A percentile compares a stretch with the other conserved stretches of the same genome.
Conservation (phyloP, 495 filamentous ascomycete species). For the Xanthoparmelia taractica region DNA sequence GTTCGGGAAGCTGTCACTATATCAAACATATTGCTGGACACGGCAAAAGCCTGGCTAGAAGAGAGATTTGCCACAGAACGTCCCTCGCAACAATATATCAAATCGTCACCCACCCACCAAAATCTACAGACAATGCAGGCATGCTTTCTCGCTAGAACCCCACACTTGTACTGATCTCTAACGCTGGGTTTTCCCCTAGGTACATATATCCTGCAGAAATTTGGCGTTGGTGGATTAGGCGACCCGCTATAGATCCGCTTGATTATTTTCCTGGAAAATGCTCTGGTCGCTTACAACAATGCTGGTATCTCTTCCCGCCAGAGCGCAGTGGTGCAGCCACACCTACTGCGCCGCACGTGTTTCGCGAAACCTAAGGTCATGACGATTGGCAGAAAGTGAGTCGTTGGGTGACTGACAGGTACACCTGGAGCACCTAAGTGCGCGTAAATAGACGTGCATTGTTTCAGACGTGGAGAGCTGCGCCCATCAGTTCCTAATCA, state of each 20-base stretch:
- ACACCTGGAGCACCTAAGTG: neutral
- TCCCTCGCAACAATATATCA: neutral
- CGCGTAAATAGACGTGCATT: neutral
- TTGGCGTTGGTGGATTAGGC: slow-evolving; percentile 1
- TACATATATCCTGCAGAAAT: neutral
- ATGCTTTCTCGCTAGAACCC: neutral
- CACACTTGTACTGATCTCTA: neutral
- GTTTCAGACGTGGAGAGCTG: neutral
- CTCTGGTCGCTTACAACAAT: neutral
- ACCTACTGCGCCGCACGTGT: neutral
- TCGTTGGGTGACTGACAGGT: neutral
- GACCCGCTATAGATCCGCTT: neutral
- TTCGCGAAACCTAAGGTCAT: neutral
- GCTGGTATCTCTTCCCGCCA: neutral
- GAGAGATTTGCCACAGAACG: neutral
- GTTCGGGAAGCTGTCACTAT: neutral
- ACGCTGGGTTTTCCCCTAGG: neutral
- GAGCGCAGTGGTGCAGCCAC: neutral
- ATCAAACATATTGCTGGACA: neutral
- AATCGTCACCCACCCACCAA: neutral
- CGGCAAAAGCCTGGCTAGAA: neutral
- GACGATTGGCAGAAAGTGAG: neutral
- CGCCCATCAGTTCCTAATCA: neutral
- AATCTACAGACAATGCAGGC: neutral
- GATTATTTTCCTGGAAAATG: slow-evolving; percentile 1